Evolutionary conservation across 1,284 basidiomycete species (phyloP).

Genomic region (Cutaneotrichosporon sp.): DNA sequence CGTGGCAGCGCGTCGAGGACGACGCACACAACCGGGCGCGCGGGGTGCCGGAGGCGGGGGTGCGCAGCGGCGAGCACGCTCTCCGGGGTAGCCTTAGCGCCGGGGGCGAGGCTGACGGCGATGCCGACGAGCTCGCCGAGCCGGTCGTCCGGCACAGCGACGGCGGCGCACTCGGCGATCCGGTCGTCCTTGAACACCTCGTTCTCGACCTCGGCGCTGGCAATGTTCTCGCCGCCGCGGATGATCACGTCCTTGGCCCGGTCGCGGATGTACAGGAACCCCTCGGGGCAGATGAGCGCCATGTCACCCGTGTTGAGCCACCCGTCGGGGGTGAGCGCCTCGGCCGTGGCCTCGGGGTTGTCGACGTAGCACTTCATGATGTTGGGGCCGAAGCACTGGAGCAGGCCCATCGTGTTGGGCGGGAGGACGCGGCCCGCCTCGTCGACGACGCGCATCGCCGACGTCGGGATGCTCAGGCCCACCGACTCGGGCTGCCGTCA

Average conservation of each 20-base stretch:
- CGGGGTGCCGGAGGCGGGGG: conserved; percentile 14
- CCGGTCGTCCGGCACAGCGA: conserved; percentile 37
- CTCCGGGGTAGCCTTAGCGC: conserved; percentile 11
- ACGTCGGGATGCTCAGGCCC: conserved; percentile 42
- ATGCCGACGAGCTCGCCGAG: conserved; percentile 48
- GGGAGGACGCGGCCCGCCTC: conserved; percentile 28
- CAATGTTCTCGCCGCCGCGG: conserved; percentile 51
- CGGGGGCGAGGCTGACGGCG: conserved; percentile 32
- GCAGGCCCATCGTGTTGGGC: conserved; percentile 30
- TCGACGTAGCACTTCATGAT: conserved; percentile 43
- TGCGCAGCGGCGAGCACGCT: conserved; percentile 5
- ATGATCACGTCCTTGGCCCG: conserved; percentile 50
- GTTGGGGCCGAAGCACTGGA: conserved; percentile 41
- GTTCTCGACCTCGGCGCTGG: conserved; percentile 46
- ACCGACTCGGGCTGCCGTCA: conserved; percentile 15
- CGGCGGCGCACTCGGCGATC: conserved; percentile 41
- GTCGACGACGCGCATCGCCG: conserved; percentile 39
- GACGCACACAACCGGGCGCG: conserved; percentile 17
- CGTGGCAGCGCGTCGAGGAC: conserved; percentile 15
- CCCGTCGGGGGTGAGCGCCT: conserved; percentile 39
- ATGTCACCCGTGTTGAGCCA: conserved; percentile 51
- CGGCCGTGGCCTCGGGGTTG: conserved; percentile 36
- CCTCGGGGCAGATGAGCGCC: conserved; percentile 39
- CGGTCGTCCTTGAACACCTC: conserved; percentile 39
- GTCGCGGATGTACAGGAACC: conserved; percentile 45